phyloP scores from a whole-genome alignment of 139 green algal genomes.

The Asterochloris sp. region DNA sequence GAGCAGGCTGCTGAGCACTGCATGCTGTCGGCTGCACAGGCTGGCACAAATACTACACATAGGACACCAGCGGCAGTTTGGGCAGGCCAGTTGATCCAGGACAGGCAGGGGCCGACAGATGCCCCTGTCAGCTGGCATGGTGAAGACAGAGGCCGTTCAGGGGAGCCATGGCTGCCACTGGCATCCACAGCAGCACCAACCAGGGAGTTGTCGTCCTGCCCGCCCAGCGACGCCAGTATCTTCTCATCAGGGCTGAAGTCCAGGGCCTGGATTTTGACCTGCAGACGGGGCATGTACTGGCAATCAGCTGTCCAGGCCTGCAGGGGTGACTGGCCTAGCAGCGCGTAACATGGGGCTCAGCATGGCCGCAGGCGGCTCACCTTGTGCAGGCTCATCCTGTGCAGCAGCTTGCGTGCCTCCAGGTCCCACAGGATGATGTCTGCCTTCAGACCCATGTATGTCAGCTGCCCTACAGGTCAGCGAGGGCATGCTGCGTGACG shows the following conservation, averaged over 20 bases:
- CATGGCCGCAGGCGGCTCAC: conserved; percentile 24
- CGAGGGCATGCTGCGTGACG: too few relatives aligned
- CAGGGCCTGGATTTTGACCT: conserved; percentile 79
- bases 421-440: conserved; percentile 89
- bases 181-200: conserved; percentile 29
- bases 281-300: not conserved
- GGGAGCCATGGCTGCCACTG: not conserved
- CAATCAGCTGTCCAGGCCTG: not conserved
- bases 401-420: conserved; percentile 49
- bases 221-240: conserved; percentile 74
- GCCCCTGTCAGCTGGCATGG: too few relatives aligned
- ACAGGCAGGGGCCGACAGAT: too few relatives aligned
- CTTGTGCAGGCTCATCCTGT: conserved; percentile 80
- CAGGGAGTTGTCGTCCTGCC: conserved; percentile 80
- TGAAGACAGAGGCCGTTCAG: not conserved
- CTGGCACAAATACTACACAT: too few relatives aligned
- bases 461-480: conserved; percentile 58
- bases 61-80: too few relatives aligned
- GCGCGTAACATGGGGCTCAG: too few relatives aligned
- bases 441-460: conserved; percentile 81
- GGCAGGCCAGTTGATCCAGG: too few relatives aligned
- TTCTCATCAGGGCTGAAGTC: conserved; percentile 65
- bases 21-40: too few relatives aligned
- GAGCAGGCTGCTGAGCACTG: not conserved
- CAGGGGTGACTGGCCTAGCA: not conserved